phyloP scores from a whole-genome alignment of 2,329 filamentous ascomycete species.

The Teratosphaeria viscida region DNA sequence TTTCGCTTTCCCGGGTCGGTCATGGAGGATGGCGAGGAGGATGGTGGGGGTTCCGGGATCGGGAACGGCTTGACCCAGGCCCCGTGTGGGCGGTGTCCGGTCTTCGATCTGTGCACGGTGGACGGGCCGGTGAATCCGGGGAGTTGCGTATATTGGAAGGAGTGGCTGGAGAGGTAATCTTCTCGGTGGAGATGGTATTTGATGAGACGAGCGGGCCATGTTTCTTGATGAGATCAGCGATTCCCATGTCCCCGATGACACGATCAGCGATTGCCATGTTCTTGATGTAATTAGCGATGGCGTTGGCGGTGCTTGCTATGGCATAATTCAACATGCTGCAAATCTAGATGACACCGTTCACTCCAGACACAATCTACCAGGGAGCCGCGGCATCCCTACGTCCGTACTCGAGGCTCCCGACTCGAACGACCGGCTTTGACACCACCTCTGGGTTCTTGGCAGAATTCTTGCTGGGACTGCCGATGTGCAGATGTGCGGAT shows the following conservation, averaged over 20 bases:
- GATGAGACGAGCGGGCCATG: too few species aligned
- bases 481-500: too few species aligned
- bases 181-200: too few species aligned
- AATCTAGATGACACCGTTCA: too few species aligned
- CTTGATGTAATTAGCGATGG: slow-evolving; percentile 11
- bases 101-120: slow-evolving; percentile 85
- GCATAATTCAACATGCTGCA: background rate
- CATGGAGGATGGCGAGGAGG: slow-evolving; percentile 24
- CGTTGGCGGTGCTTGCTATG: slow-evolving; percentile 7
- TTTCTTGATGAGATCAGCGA: too few species aligned
- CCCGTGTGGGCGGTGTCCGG: slow-evolving; percentile 84
- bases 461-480: too few species aligned
- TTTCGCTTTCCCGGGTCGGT: slow-evolving; percentile 15
- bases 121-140: slow-evolving; percentile 81
- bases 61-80: slow-evolving; percentile 79
- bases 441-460: too few species aligned
- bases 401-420: too few species aligned
- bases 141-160: slow-evolving; percentile 83
- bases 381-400: too few species aligned
- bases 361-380: too few species aligned
- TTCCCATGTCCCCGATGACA: background rate
- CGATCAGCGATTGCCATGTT: background rate
- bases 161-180: slow-evolving; percentile 51
- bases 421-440: too few species aligned
- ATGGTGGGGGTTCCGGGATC: slow-evolving; percentile 38